phyloP scores from a whole-genome alignment of 345 rosid genomes.

The Euphorbia peplus region DNA sequence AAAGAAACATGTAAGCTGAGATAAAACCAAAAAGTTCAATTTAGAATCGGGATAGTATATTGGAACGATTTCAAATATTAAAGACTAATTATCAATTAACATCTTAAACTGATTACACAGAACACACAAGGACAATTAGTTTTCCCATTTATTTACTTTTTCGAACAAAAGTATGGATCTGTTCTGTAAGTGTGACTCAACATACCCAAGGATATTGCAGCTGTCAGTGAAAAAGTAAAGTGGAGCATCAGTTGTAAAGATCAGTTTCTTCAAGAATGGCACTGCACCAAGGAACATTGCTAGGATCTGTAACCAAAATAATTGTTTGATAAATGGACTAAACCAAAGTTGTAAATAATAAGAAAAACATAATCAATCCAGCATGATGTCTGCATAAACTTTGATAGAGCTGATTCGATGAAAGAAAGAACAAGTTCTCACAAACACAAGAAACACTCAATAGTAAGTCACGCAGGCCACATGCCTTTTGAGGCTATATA shows the following conservation, averaged over 20 bases:
- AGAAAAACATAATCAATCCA: too few species aligned
- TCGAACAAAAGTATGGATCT: neutral
- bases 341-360: too few species aligned
- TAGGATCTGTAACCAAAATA: slow-evolving; percentile 54
- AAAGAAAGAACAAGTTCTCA: neutral
- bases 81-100: slow-evolving; percentile 7
- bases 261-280: slow-evolving; percentile 69
- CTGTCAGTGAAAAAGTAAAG: slow-evolving; percentile 96
- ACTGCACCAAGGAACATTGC: slow-evolving; percentile 81
- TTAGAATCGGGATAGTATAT: neutral
- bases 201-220: slow-evolving; percentile 96
- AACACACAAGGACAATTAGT: too few species aligned
- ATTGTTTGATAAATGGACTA: neutral
- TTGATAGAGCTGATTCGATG: too few species aligned
- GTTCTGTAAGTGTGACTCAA: slow-evolving; percentile 2
- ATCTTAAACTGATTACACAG: neutral
- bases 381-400: too few species aligned
- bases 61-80: neutral
- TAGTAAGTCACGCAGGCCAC: neutral
- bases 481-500: neutral
- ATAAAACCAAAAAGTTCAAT: neutral
- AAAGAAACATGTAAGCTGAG: slow-evolving; percentile 1
- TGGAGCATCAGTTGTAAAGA: slow-evolving; percentile 84
- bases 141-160: too few species aligned
- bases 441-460: neutral